Evolutionary conservation across 768 basidiomycete species (phyloP).

Genomic region (Suillus subluteus): DNA sequence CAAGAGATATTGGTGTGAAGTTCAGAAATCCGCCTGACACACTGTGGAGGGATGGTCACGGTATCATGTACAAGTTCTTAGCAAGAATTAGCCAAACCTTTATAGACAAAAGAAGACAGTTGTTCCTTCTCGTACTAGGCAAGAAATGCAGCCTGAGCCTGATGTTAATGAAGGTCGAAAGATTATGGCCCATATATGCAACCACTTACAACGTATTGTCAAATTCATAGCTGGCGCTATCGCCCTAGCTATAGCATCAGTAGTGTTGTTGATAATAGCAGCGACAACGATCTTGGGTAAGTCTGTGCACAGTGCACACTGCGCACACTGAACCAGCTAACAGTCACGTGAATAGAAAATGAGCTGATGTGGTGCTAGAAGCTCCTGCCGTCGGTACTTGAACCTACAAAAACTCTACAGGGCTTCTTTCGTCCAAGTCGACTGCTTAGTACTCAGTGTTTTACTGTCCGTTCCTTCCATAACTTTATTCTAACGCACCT

Average conservation of each 20-base stretch:
- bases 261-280: too few species aligned
- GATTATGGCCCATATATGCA: neutral
- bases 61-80: neutral
- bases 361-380: too few species aligned
- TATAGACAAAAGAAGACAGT: neutral
- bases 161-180: neutral
- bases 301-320: too few species aligned
- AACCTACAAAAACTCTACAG: neutral
- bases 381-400: neutral
- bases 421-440: neutral
- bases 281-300: too few species aligned
- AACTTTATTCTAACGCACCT: neutral
- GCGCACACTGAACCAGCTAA: too few species aligned
- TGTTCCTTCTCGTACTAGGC: neutral
- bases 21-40: neutral
- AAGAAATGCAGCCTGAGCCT: neutral
- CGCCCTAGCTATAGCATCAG: too few species aligned
- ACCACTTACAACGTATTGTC: neutral
- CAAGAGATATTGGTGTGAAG: neutral
- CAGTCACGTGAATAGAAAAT: too few species aligned
- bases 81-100: neutral
- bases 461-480: neutral
- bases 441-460: neutral
- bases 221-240: neutral
- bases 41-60: neutral